Base-by-base conservation (phyloP, 768 basidiomycete species). In the Candolleomyces aberdarensis region DNA sequence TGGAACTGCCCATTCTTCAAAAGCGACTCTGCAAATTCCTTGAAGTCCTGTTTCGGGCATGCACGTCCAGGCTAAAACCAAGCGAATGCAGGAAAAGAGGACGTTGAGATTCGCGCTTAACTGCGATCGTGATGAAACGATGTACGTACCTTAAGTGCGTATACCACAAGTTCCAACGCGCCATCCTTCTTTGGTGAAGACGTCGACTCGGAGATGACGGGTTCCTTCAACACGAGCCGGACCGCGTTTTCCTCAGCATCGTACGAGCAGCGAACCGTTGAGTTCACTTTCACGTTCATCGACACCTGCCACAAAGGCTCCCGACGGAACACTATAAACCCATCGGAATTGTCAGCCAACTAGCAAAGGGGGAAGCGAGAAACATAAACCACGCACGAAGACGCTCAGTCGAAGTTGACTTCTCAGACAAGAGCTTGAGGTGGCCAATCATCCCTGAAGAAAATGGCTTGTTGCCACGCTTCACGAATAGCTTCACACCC, bases 241-340 rank as follows among this genome's bases (percentile, higher is more conserved):
- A 88, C 70, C 9, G 82, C 76, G 53, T 78, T 77, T 60, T 87
- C 86, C 40, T 80, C 78, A 19, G 75, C 72, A 60, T 87, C 83
- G 67, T 79, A 87, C 20, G 82, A 77, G 63, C 85, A 87, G 47
- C 85, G 81, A 47, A 88, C 77, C 9, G 82, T 71, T 8, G 84
- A 75, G 48, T 75, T 75, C 55, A 90, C 67, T 22, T 81, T 80
- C 47, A 86, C 74, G 66, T 87, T 88, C 85, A 88, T 85, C 0
- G 87, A 83, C 0, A 88, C 84, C 66, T 89, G 84, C 78, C 85
- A 84, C 31, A 89, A 71, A 0, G 86, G 88, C 63, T 89, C 88
- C 5, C 88, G 84, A 7, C 87, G 83, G 73, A 90, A 88, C 14
- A 89, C 88, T 88, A 63, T 9, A 48, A 36, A 36, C 36, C 36